Evolutionary conservation across 305 asterid species (phyloP).

Genomic region (Petunia hybrid): DNA sequence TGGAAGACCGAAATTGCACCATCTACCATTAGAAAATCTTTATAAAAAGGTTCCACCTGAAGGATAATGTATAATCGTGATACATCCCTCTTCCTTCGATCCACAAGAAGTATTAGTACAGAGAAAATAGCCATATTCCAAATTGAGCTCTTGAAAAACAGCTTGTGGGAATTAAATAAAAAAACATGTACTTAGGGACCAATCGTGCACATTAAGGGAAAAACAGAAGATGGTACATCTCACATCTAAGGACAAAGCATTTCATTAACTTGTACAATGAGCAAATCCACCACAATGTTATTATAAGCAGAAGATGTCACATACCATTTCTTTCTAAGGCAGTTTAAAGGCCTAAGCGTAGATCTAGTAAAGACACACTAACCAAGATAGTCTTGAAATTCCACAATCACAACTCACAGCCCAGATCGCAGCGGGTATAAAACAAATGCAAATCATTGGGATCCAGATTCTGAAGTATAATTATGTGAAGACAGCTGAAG

Average conservation of each 20-base stretch:
- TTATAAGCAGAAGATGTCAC: not conserved
- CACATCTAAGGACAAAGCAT: not conserved
- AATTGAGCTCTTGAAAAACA: not conserved
- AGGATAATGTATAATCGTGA: not conserved
- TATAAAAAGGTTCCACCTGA: not conserved
- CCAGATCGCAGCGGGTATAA: not conserved
- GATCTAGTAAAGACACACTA: not conserved
- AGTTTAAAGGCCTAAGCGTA: not conserved
- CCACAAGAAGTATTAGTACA: too few species aligned
- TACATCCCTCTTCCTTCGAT: not conserved
- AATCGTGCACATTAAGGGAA: not conserved
- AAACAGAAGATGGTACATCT: not conserved
- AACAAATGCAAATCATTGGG: slow-evolving; percentile 4
- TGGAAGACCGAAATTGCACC: not conserved
- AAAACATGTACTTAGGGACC: not conserved
- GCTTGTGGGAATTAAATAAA: not conserved
- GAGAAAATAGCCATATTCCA: too few species aligned
- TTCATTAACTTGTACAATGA: not conserved
- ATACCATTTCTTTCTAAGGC: not conserved
- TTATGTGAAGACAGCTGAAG: slow-evolving; percentile 6
- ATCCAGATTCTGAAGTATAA: not conserved
- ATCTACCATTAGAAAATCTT: not conserved
- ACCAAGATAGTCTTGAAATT: not conserved
- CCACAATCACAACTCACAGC: not conserved
- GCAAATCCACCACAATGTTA: not conserved